Percentiles rank a stretch among this genome's conserved stretches.
phyloP scores from a whole-genome alignment of 306 rosid genomes.

The Herpetospermum pedunculosum region DNA sequence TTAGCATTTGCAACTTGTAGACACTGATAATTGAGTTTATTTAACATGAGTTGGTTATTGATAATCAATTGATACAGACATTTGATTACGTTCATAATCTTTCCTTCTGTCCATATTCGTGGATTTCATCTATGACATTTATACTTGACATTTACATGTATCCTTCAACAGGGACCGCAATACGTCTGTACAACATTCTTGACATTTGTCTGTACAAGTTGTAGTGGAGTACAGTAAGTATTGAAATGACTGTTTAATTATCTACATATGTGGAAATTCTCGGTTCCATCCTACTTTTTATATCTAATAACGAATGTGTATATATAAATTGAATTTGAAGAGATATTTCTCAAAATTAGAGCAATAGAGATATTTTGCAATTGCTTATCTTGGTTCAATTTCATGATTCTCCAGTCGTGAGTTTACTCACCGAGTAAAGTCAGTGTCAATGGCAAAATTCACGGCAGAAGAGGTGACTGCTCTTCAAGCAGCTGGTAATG shows the following conservation, averaged over 20 bases:
- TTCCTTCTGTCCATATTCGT: background rate
- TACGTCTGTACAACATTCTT: slow-evolving; percentile 82
- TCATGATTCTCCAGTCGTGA: slow-evolving; percentile 56
- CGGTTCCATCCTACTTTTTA: background rate
- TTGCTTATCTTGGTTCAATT: slow-evolving; percentile 7
- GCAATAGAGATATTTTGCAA: background rate
- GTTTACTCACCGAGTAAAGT: slow-evolving; percentile 81
- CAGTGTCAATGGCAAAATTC: slow-evolving; percentile 82
- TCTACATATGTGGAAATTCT: background rate
- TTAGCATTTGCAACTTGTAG: background rate
- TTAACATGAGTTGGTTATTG: background rate
- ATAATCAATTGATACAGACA: background rate
- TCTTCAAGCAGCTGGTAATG: slow-evolving; percentile 90
- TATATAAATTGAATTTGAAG: background rate
- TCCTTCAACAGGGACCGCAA: slow-evolving; percentile 71
- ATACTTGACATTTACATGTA: background rate
- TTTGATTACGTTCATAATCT: background rate
- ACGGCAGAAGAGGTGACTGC: slow-evolving; percentile 59
- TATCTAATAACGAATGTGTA: background rate
- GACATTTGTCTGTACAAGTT: slow-evolving; percentile 77
- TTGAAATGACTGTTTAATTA: background rate
- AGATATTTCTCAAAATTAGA: background rate
- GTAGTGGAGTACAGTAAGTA: slow-evolving; percentile 95
- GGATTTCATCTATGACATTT: background rate
- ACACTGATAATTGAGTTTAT: background rate